Evolutionary conservation across 768 basidiomycete genomes (phyloP).

Genomic region (Trametes meyenii): DNA sequence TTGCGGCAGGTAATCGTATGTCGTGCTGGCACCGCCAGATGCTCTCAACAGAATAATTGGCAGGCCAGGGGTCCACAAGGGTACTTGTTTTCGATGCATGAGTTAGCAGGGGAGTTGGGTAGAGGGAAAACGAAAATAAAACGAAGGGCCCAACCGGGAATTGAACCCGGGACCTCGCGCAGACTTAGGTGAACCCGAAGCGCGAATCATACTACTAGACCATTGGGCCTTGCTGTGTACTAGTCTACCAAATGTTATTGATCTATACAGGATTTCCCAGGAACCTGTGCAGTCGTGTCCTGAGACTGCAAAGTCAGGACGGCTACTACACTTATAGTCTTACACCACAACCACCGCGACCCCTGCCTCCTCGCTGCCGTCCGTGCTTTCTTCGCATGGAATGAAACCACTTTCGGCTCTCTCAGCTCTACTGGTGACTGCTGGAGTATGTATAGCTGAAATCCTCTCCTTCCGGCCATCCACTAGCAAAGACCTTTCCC

Average conservation of each 20-base stretch:
- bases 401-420: slow-evolving; percentile 18
- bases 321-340: no score
- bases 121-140: neutral
- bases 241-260: neutral
- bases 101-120: no score
- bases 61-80: no score
- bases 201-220: slow-evolving; percentile 25
- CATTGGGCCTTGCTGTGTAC: slow-evolving; percentile 12
- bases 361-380: neutral
- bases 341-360: no score
- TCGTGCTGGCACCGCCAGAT: no score
- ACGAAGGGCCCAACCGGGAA: slow-evolving; percentile 23
- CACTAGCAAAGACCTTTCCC: slow-evolving; percentile 25
- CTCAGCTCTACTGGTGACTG: slow-evolving; percentile 25
- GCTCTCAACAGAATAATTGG: no score
- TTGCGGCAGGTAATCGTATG: no score
- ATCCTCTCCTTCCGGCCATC: slow-evolving; percentile 26
- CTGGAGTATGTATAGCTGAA: slow-evolving; percentile 32
- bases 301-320: neutral
- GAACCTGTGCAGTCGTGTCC: neutral
- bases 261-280: neutral
- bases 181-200: slow-evolving; percentile 10
- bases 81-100: no score
- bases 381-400: slow-evolving; percentile 12
- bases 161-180: slow-evolving; percentile 25